Conservation (phyloP, 2,329 filamentous ascomycete genomes). For the Mariannaea elegans region DNA sequence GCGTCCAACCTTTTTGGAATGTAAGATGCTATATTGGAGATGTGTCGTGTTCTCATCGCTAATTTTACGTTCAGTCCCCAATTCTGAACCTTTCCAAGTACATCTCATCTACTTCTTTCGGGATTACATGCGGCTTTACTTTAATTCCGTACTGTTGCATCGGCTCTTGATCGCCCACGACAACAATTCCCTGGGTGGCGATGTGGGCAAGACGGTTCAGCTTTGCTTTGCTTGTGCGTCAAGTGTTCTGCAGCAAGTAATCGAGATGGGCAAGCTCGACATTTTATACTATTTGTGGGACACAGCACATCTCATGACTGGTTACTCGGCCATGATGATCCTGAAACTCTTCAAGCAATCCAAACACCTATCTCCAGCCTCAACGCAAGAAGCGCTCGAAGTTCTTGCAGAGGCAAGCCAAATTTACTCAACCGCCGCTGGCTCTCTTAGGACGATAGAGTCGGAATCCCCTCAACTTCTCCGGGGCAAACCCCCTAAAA, state of each 20-base stretch:
- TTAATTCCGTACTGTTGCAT: background rate
- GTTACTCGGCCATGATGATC: background rate
- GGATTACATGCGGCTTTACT: constrained; percentile 1
- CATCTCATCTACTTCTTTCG: background rate
- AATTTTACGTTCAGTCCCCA: background rate
- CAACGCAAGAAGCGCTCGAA: background rate
- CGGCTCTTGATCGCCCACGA: background rate
- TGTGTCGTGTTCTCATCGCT: background rate
- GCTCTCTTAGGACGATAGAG: background rate
- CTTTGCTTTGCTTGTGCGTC: background rate
- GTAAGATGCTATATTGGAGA: background rate
- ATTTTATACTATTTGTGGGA: constrained; percentile 2
- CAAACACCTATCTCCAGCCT: background rate
- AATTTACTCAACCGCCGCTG: background rate
- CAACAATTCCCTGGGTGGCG: background rate
- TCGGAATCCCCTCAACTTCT: background rate
- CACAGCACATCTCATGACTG: background rate
- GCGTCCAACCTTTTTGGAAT: background rate
- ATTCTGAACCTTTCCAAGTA: background rate
- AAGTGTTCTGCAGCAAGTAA: background rate
- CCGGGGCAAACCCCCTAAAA: background rate
- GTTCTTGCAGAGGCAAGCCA: background rate
- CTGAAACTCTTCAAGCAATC: background rate
- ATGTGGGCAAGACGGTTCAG: background rate
- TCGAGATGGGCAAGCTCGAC: background rate